phyloP scores from a whole-genome alignment of 1,139 yeast genomes.

The Nakaseomyces delphensis region DNA sequence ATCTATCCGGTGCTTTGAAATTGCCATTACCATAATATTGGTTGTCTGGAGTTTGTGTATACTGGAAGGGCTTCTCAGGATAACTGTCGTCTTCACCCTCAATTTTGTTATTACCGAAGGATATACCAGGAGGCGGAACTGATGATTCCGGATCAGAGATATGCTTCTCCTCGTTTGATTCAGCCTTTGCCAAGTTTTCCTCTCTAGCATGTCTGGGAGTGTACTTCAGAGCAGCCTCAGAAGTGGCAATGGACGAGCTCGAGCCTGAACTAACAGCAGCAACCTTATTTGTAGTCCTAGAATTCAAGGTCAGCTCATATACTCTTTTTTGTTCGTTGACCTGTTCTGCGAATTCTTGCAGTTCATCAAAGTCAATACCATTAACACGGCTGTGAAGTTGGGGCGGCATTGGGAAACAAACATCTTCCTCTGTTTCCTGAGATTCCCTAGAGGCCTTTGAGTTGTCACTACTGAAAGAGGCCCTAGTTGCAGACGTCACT shows the following conservation, averaged over 20 bases:
- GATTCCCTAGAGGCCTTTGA: conserved; percentile 67
- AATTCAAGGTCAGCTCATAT: conserved; percentile 2
- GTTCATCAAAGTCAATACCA: conserved; percentile 72
- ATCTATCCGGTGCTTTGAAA: conserved; percentile 54
- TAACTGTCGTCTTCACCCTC: conserved; percentile 31
- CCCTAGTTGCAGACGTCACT: conserved; percentile 21
- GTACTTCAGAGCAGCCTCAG: conserved; percentile 54
- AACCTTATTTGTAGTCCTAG: not conserved
- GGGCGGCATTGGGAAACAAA: conserved; percentile 87
- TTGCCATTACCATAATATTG: conserved; percentile 12
- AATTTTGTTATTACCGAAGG: conserved; percentile 34
- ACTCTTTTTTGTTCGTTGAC: conserved; percentile 25
- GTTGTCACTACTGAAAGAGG: conserved; percentile 51
- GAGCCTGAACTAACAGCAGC: conserved; percentile 25
- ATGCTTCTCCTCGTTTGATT: conserved; percentile 1
- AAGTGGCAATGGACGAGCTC: conserved; percentile 22
- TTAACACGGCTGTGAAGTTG: conserved; percentile 51
- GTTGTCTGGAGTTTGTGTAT: conserved; percentile 7
- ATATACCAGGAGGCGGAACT: conserved; percentile 24
- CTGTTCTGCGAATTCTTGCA: conserved; percentile 63
- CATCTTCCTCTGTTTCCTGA: conserved; percentile 93
- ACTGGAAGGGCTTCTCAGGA: conserved; percentile 5
- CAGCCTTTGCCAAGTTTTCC: conserved; percentile 6
- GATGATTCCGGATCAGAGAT: conserved; percentile 11
- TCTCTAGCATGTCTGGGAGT: conserved; percentile 34